Base-by-base conservation (phyloP, 208 protist genomes). In the Wallacemonas collosoma region DNA sequence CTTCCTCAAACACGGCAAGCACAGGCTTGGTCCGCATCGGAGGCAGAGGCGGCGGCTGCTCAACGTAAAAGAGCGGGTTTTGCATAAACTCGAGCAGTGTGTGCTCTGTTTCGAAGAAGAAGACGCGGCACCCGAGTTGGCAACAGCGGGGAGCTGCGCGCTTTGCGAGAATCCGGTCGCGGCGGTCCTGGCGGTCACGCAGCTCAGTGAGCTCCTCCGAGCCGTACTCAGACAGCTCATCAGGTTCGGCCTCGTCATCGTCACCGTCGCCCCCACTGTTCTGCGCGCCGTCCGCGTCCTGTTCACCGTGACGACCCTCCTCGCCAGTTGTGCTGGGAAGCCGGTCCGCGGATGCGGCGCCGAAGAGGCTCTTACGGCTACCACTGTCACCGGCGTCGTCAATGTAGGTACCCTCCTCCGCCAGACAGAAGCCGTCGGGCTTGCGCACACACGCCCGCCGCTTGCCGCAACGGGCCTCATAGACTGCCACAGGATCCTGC, bases 171-270 rank as follows among this genome's bases (percentile, higher is more conserved):
- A 73, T 72, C 26, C 69, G 53, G 45, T 79, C 61, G n/a, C 64
- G 68, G 35, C 79, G 72, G 56, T 83, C 71, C 38, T 85, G 61
- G 3, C 77, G 76, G 40, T 79, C 71, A 45, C 70, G 78, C 78
- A 94, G 76, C 72, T 95, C 90, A 44, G 90, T 86, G 53, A 95
- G 72, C 9, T 95, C 88, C 12, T 93, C 90, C 2, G 83, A 77
- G 55, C 68, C 82, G 61, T 83, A 70, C 62, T 97, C 92, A 67
- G 82, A 86, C 70, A 92, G 77, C 71, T 82, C 82, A 53, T 83
- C 80, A 54, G 83, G 77, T 26, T 26, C 26, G 26, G 26, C 26
- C 57, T 93, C 83, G 54, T 88, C 86, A 7, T 72, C 72, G 9
- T 80, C 70, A 43, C 83, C 55, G 7, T 76, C 75, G 3, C 73